A percentile compares a stretch with the other conserved stretches of the same genome.
These are phyloP conservation scores for Fusarium compactum DNA, from an alignment of 2,329 filamentous ascomycete species.

Conservation along the genomic window DNA sequence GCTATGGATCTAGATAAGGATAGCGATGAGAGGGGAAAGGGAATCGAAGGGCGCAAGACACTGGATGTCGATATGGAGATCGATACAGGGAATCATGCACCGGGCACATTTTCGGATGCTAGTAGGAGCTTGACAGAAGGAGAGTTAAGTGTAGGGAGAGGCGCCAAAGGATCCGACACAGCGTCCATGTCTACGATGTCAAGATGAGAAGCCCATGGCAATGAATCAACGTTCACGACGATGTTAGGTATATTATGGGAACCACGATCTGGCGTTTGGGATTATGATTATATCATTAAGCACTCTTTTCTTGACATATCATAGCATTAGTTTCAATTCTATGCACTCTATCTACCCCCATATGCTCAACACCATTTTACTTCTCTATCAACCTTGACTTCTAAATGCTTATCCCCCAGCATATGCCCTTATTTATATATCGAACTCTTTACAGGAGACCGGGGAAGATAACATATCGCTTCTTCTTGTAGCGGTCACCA, in stretches of 20 bases:
- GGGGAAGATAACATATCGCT: slow-evolving; percentile 86
- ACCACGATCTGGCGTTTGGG: slow-evolving; percentile 6
- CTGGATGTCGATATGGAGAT: slow-evolving; percentile 40
- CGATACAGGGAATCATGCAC: slow-evolving; percentile 40
- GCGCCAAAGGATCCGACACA: slow-evolving; percentile 54
- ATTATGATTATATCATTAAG: background rate
- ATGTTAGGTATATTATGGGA: slow-evolving; percentile 2
- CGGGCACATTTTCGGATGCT: slow-evolving; percentile 52
- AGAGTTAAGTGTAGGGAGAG: slow-evolving; percentile 52
- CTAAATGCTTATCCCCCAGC: background rate
- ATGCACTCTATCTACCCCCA: slow-evolving; percentile 15
- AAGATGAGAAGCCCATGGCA: slow-evolving; percentile 26
- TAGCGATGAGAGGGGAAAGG: slow-evolving; percentile 12
- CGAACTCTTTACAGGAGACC: slow-evolving; percentile 70
- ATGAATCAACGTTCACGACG: slow-evolving; percentile 10
- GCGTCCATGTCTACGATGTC: slow-evolving; percentile 53
- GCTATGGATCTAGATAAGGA: slow-evolving; percentile 39
- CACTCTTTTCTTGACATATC: slow-evolving; percentile 6
- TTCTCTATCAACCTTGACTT: background rate
- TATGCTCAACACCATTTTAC: slow-evolving; percentile 7
- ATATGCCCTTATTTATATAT: background rate
- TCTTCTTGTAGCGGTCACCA: slow-evolving; percentile 93
- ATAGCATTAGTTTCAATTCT: slow-evolving; percentile 6
- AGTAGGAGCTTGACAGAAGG: slow-evolving; percentile 55
- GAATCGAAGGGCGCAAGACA: slow-evolving; percentile 27